Evolutionary conservation across 305 asterid genomes (phyloP).

Genomic region (Fraxinus sp.): DNA sequence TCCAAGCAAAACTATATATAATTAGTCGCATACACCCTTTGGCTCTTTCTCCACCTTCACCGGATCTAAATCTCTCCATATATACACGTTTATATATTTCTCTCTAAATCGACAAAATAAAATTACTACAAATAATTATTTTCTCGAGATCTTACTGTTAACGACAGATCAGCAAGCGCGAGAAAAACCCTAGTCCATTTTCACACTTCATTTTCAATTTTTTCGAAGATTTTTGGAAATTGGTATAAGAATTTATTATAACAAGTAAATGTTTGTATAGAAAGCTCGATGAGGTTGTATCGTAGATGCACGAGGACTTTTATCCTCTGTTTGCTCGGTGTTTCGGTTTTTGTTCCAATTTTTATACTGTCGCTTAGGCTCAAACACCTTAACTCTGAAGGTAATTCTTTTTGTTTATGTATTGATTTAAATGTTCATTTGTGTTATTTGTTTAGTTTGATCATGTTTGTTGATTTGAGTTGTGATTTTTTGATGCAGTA

Average conservation of each 20-base stretch:
- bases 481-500: slow-evolving; percentile 44
- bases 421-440: not conserved
- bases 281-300: slow-evolving; percentile 52
- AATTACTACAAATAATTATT: not conserved
- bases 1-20: slow-evolving; percentile 4
- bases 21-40: not conserved
- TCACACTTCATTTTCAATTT: slow-evolving; percentile 5
- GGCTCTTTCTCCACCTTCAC: slow-evolving; percentile 43
- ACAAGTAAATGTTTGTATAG: slow-evolving; percentile 29
- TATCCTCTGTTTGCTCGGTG: slow-evolving; percentile 71
- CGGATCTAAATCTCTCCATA: slow-evolving; percentile 21
- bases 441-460: not conserved
- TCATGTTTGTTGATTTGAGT: slow-evolving; percentile 4
- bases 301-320: slow-evolving; percentile 65
- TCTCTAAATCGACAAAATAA: not conserved
- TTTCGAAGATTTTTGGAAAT: slow-evolving; percentile 13
- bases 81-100: not conserved
- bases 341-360: slow-evolving; percentile 64
- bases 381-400: slow-evolving; percentile 49
- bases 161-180: not conserved
- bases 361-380: slow-evolving; percentile 57
- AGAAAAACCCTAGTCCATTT: slow-evolving; percentile 34
- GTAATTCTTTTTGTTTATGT: slow-evolving; percentile 26
- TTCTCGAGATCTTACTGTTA: slow-evolving; percentile 33
- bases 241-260: not conserved